Conservation (phyloP, 83 land plant genomes). For the Thuja plicata region DNA sequence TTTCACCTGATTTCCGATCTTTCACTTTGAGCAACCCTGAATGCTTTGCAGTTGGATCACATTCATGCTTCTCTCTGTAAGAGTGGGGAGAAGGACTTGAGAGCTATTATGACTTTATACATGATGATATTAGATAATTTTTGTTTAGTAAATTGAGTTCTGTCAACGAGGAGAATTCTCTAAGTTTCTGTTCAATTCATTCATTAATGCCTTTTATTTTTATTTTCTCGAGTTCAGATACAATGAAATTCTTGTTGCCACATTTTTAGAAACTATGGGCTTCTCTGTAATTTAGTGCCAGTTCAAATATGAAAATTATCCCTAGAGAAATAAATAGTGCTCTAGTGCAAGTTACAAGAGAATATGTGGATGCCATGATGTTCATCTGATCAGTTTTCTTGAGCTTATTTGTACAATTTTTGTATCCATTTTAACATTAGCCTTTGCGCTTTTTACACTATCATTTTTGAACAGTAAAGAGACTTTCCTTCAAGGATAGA, state of each 20-base stretch:
- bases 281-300: not conserved
- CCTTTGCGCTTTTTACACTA: not conserved
- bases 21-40: not conserved
- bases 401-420: not conserved
- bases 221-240: not conserved
- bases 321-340: not conserved
- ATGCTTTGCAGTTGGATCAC: not conserved
- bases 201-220: not conserved
- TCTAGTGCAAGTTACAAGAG: not conserved
- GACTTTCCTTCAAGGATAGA: too few relatives aligned
- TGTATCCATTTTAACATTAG: not conserved
- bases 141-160: not conserved
- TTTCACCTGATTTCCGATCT: constrained; percentile 32
- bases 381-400: not conserved
- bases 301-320: not conserved
- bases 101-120: not conserved
- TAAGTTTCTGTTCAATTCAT: constrained; percentile 7
- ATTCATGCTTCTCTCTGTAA: not conserved
- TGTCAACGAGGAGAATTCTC: not conserved
- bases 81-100: not conserved
- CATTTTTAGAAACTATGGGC: not conserved
- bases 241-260: not conserved
- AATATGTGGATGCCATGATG: not conserved
- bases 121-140: not conserved
- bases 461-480: not conserved